Conservation (phyloP, 768 basidiomycete species). For the Paxillus rubicundulus region DNA sequence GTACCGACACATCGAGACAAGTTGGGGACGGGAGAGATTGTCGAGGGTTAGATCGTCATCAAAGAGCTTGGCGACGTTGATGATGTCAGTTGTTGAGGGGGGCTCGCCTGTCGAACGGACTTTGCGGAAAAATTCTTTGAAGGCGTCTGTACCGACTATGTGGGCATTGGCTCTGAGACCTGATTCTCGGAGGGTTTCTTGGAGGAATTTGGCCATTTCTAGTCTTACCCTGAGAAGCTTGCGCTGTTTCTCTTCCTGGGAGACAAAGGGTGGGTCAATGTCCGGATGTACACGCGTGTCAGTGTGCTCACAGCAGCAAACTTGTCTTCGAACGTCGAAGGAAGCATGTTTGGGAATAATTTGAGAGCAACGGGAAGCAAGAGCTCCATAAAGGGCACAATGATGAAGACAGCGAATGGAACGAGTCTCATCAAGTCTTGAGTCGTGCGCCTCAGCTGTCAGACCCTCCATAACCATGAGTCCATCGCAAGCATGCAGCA, state of each 20-base stretch:
- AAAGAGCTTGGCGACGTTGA: constrained; percentile 95
- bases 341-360: constrained; percentile 98
- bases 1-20: constrained; percentile 95
- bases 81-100: constrained; percentile 83
- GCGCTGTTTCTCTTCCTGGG: constrained; percentile 94
- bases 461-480: constrained; percentile 1
- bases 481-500: neutral
- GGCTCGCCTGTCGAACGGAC: constrained; percentile 94
- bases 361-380: constrained; percentile 94
- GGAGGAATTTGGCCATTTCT: constrained; percentile 99
- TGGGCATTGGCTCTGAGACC: constrained; percentile 90
- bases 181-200: constrained; percentile 94
- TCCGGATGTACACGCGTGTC: neutral
- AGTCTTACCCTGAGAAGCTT: constrained; percentile 92
- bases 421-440: constrained; percentile 90
- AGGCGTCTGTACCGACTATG: constrained; percentile 91
- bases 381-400: constrained; percentile 98
- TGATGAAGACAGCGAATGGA: constrained; percentile 91
- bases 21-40: constrained; percentile 96
- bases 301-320: constrained; percentile 71
- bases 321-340: constrained; percentile 97
- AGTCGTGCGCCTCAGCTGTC: constrained; percentile 87
- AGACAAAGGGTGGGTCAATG: neutral
- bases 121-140: constrained; percentile 99
- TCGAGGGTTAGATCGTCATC: constrained; percentile 97